Base-by-base conservation (phyloP, 2,329 filamentous ascomycete species). In the Emydomyces testavorans region DNA sequence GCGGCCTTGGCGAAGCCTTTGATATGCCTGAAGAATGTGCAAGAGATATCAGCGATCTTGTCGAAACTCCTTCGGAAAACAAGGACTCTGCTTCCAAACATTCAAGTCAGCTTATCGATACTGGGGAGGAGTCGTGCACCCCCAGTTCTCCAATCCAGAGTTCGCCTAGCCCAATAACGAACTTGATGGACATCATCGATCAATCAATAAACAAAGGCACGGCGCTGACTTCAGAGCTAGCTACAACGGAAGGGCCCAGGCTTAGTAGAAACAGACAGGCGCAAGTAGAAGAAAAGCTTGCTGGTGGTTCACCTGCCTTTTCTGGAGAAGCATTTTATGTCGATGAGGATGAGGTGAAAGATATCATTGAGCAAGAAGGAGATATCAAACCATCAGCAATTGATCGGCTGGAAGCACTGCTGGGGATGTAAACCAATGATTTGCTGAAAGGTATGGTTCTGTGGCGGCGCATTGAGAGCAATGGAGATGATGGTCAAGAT, bases 361-460 rank as follows among this genome's bases (percentile, higher is more conserved):
- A 51, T 18, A 50, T 51, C 18, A 35, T 52, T 26, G 52, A 53
- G 20, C 31, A 47, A 20, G 52, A 50, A 44, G 46, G 46, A 1
- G 42, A 51, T 15, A 20, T 52, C 6, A 37, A 38, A 16, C 48
- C 52, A n/a, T 49, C 53, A 11, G 52, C 52, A 3, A 8, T 52
- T 20, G 46, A 52, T 44, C 34, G 50, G 11, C 34, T 55, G 29
- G 50, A 50, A 28, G 23, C 20, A 28, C 32, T 55, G 23, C 21
- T 55, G 2, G 47, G 48, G 11, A 21, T 46, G 28, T 50, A 32
- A 49, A 1, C 18, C 18, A 21, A 4, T 10, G 18, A 18, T 31
- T 28, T 31, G 29, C 29, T 31, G 29, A n/a, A n/a, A n/a, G n/a
- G n/a, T n/a, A n/a, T n/a, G n/a, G n/a, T n/a, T n/a, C n/a, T n/a